These are phyloP conservation scores for Beauveria brongniartii DNA, from an alignment of 2,329 filamentous ascomycete genomes.

Conservation along the genomic window DNA sequence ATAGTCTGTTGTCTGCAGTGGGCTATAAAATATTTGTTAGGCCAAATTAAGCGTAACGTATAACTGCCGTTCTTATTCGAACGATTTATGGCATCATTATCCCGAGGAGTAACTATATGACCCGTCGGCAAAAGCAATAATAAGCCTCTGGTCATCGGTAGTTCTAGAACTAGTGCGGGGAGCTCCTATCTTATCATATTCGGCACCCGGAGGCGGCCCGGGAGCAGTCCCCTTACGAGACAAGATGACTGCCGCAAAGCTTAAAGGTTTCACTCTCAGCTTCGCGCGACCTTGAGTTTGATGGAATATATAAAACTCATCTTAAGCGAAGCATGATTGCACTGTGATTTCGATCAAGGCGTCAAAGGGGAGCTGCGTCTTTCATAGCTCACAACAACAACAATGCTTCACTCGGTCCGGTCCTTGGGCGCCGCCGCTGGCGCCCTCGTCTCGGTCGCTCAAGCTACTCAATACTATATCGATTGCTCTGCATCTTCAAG, in stretches of 20 bases:
- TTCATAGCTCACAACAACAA: not conserved
- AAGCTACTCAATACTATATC: conserved; percentile 14
- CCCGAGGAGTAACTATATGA: no score
- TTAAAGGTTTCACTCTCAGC: no score
- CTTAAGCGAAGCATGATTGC: not conserved
- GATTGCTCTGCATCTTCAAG: conserved; percentile 14
- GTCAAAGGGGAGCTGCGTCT: not conserved
- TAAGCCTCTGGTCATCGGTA: not conserved
- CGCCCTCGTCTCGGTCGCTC: not conserved
- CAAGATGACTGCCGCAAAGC: no score
- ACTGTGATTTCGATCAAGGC: not conserved
- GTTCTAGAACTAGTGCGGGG: not conserved
- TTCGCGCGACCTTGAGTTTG: no score
- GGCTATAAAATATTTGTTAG: no score
- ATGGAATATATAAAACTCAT: not conserved
- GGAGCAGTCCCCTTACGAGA: not conserved
- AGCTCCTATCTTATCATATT: not conserved
- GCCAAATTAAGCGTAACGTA: no score
- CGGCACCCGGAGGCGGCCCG: not conserved
- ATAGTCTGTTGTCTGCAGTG: no score
- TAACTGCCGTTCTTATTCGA: no score
- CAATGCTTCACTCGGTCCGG: not conserved
- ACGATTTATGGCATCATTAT: no score
- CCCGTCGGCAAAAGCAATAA: not conserved
- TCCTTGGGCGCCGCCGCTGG: not conserved